Conservation (phyloP, 345 rosid species). For the Raphanus raphanistrum region DNA sequence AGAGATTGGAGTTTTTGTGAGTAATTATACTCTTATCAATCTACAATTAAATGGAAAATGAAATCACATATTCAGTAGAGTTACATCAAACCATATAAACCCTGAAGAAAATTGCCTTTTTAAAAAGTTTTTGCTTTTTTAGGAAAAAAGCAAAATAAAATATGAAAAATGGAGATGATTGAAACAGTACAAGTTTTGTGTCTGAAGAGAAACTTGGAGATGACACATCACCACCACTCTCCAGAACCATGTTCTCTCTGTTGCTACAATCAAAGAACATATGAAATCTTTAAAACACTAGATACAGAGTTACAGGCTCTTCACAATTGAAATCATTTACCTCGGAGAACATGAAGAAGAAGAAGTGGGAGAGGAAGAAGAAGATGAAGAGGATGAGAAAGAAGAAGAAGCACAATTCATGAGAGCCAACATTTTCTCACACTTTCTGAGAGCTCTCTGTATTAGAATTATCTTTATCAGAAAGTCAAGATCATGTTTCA, state of each 20-base stretch:
- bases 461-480: conserved; percentile 1
- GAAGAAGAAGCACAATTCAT: conserved; percentile 49
- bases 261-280: conserved; percentile 10
- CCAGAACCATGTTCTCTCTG: conserved; percentile 34
- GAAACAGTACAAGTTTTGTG: conserved; percentile 49
- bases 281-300: not conserved
- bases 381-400: conserved; percentile 45
- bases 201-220: conserved; percentile 49
- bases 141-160: not conserved
- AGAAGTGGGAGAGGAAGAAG: conserved; percentile 46
- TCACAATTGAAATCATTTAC: conserved; percentile 30
- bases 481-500: conserved; percentile 25
- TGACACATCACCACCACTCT: conserved; percentile 45
- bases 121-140: conserved; percentile 8
- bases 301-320: not conserved
- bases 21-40: conserved; percentile 40
- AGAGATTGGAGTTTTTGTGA: conserved; percentile 36
- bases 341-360: conserved; percentile 35
- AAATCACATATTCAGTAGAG: conserved; percentile 5
- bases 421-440: conserved; percentile 44
- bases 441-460: conserved; percentile 7
- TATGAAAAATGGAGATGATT: not conserved
- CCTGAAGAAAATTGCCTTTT: conserved; percentile 15
- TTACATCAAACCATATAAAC: conserved; percentile 17
- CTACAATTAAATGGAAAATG: conserved; percentile 33